These are phyloP conservation scores for Aspergillus nanangensis DNA, from an alignment of 495 filamentous ascomycete species.

Conservation along the genomic window DNA sequence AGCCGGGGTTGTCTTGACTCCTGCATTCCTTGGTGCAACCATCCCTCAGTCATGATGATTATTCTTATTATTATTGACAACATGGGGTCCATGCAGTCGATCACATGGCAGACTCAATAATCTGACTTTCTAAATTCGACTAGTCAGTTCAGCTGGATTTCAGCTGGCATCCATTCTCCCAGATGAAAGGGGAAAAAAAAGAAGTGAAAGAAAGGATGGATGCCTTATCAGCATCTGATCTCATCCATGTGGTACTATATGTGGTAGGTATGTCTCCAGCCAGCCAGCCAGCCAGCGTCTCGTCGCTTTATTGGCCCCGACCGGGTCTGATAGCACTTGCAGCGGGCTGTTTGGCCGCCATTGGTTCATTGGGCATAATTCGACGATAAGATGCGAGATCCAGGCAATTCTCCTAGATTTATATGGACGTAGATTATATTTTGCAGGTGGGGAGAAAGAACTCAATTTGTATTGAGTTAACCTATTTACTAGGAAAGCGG, in stretches of 20 bases:
- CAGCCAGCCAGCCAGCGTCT: background rate
- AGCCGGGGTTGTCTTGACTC: too few species aligned
- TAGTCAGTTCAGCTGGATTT: too few species aligned
- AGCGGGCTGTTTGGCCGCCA: background rate
- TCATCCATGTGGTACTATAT: background rate
- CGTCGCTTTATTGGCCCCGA: background rate
- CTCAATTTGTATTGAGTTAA: too few species aligned
- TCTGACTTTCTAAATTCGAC: too few species aligned
- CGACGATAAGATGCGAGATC: background rate
- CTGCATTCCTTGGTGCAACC: too few species aligned
- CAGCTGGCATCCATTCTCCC: too few species aligned
- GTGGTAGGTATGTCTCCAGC: background rate
- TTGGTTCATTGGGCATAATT: background rate
- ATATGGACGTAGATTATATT: background rate
- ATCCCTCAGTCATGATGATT: too few species aligned
- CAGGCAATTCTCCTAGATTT: background rate
- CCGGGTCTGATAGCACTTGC: background rate
- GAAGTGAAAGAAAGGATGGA: background rate
- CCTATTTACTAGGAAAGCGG: background rate
- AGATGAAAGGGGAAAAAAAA: too few species aligned
- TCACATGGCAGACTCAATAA: too few species aligned
- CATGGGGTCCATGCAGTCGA: too few species aligned
- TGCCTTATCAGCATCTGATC: background rate
- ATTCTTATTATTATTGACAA: too few species aligned
- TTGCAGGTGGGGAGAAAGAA: background rate